phyloP scores from a whole-genome alignment of 176 grass and related monocot species.

The Triticum dicoccoides region DNA sequence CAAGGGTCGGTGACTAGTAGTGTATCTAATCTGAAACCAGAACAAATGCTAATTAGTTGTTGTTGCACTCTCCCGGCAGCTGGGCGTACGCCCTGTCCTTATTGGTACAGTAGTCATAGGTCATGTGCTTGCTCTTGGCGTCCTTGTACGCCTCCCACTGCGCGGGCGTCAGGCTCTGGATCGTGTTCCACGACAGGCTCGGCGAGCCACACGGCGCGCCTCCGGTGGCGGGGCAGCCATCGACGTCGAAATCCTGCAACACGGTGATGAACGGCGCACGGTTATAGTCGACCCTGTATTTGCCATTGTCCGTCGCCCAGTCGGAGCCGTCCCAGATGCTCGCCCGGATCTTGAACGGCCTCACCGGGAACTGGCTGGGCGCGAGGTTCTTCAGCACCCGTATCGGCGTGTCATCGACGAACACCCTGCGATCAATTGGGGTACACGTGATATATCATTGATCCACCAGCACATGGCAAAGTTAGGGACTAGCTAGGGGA shows the following conservation, averaged over 20 bases:
- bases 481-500: neutral
- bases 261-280: constrained; percentile 43
- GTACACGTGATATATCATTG: neutral
- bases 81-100: constrained; percentile 14
- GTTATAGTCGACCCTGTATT: constrained; percentile 44
- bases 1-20: too few relatives aligned
- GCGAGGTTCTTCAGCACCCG: constrained; percentile 54
- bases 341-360: constrained; percentile 43
- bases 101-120: constrained; percentile 59
- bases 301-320: constrained; percentile 63
- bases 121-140: constrained; percentile 35
- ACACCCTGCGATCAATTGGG: constrained; percentile 29
- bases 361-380: constrained; percentile 38
- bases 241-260: constrained; percentile 45
- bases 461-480: neutral
- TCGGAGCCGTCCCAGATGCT: constrained; percentile 68
- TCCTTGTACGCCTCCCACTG: constrained; percentile 46
- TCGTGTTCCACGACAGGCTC: constrained; percentile 52
- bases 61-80: constrained; percentile 38
- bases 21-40: neutral
- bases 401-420: constrained; percentile 53
- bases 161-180: constrained; percentile 18
- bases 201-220: constrained; percentile 27
- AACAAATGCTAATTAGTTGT: neutral
- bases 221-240: constrained; percentile 27